Evolutionary conservation across 1,284 basidiomycete species (phyloP).

Genomic region (Microstroma glucosiphilum): DNA sequence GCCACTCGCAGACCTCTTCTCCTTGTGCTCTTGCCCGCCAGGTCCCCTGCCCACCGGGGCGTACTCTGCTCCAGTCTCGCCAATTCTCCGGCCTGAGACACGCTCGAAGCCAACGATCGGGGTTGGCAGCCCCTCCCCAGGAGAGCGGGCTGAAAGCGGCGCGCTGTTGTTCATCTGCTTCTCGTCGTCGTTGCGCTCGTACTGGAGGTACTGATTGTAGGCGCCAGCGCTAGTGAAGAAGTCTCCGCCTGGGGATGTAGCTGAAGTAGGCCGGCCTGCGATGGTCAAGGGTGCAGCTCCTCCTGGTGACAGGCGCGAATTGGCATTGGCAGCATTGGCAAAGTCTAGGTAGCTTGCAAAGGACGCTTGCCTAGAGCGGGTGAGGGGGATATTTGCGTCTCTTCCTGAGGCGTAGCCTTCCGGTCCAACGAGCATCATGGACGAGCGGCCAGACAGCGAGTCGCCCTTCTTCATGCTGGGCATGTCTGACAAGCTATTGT

Average conservation of each 20-base stretch:
- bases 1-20: slow-evolving; percentile 21
- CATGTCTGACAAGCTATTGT: not conserved
- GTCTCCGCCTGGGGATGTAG: too few relatives aligned
- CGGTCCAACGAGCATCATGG: not conserved
- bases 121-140: slow-evolving; percentile 14
- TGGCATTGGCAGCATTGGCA: not conserved
- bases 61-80: too few relatives aligned
- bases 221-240: not conserved
- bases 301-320: not conserved
- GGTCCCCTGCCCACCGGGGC: slow-evolving; percentile 13
- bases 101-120: slow-evolving; percentile 30
- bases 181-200: slow-evolving; percentile 23
- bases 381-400: slow-evolving; percentile 23
- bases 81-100: slow-evolving; percentile 19
- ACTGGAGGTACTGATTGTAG: slow-evolving; percentile 2
- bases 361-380: slow-evolving; percentile 30
- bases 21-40: too few relatives aligned
- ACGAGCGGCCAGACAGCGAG: too few relatives aligned
- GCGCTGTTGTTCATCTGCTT: slow-evolving; percentile 41
- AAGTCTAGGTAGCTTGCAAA: slow-evolving; percentile 36
- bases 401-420: slow-evolving; percentile 16
- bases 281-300: slow-evolving; percentile 28
- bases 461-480: not conserved
- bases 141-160: slow-evolving; percentile 17
- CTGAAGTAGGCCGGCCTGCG: slow-evolving; percentile 21